Evolutionary conservation across 257 asterid species (phyloP).

Genomic region (Apocynum venetum): DNA sequence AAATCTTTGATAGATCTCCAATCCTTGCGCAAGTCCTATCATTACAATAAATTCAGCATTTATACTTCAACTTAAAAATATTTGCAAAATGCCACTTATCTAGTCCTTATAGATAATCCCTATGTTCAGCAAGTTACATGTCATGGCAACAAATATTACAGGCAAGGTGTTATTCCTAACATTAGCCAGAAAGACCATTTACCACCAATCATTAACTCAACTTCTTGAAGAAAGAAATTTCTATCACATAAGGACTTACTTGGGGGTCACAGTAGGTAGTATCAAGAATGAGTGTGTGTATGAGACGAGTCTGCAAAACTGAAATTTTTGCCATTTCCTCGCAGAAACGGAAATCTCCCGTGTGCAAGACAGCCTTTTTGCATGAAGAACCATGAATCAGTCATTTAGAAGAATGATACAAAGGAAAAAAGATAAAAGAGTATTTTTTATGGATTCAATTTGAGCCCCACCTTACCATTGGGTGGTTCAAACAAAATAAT

Average conservation of each 20-base stretch:
- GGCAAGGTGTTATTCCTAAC: background rate
- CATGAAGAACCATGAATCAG: constrained; percentile 20
- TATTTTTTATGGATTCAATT: constrained; percentile 2
- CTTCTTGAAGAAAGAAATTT: background rate
- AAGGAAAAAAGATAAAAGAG: background rate
- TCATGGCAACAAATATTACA: background rate
- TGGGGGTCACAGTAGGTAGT: constrained; percentile 90
- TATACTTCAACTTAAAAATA: background rate
- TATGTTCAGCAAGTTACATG: background rate
- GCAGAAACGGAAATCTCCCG: constrained; percentile 86
- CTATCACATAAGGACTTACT: constrained; percentile 32
- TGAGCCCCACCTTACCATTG: constrained; percentile 63
- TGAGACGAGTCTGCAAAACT: constrained; percentile 42
- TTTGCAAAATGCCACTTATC: background rate
- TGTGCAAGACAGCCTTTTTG: constrained; percentile 78
- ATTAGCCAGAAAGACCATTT: background rate
- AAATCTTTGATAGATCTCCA: background rate
- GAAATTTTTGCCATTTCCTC: constrained; percentile 62
- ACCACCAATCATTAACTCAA: background rate
- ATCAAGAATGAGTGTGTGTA: constrained; percentile 88
- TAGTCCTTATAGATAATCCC: background rate
- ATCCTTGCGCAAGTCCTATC: background rate
- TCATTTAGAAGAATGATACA: constrained; percentile 6
- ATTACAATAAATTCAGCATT: background rate
- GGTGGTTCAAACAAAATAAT: constrained; percentile 86